phyloP scores from a whole-genome alignment of 176 grass and related monocot genomes.

The Musa beccarii region DNA sequence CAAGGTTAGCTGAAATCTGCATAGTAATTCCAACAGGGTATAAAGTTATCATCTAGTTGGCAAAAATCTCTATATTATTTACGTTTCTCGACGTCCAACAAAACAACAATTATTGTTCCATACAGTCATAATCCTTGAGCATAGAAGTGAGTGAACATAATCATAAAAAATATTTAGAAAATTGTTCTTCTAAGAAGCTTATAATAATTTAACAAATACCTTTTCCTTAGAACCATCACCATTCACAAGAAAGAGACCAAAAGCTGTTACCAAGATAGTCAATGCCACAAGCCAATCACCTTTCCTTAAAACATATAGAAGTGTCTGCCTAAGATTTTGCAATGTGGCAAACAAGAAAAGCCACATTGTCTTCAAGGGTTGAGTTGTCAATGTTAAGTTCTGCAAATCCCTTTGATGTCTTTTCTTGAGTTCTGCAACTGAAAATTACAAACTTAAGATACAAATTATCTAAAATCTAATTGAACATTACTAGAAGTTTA shows the following conservation, averaged over 20 bases:
- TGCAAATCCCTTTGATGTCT: constrained; percentile 55
- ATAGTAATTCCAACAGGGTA: constrained; percentile 1
- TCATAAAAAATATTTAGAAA: not conserved
- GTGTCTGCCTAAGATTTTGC: constrained; percentile 40
- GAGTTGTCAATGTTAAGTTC: constrained; percentile 49
- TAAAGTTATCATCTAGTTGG: constrained; percentile 1
- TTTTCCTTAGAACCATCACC: constrained; percentile 57
- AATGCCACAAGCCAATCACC: constrained; percentile 34
- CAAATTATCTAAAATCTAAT: constrained; percentile 1
- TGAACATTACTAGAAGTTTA: not conserved
- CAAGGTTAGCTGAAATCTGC: not conserved
- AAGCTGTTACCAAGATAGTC: constrained; percentile 30
- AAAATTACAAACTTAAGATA: constrained; percentile 11
- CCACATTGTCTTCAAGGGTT: constrained; percentile 48
- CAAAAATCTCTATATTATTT: not conserved
- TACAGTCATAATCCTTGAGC: not conserved
- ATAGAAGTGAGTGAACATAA: not conserved
- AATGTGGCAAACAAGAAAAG: constrained; percentile 55
- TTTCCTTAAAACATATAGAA: constrained; percentile 50
- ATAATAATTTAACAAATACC: constrained; percentile 32
- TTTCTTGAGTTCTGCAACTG: constrained; percentile 42
- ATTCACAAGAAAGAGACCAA: constrained; percentile 35
- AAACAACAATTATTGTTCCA: not conserved
- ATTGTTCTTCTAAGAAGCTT: not conserved
- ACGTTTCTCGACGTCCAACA: not conserved